A percentile compares a stretch with the other conserved stretches of the same genome.
These are phyloP conservation scores for Tagetes erecta DNA, from an alignment of 129 eudicot genomes.

Conservation along the genomic window DNA sequence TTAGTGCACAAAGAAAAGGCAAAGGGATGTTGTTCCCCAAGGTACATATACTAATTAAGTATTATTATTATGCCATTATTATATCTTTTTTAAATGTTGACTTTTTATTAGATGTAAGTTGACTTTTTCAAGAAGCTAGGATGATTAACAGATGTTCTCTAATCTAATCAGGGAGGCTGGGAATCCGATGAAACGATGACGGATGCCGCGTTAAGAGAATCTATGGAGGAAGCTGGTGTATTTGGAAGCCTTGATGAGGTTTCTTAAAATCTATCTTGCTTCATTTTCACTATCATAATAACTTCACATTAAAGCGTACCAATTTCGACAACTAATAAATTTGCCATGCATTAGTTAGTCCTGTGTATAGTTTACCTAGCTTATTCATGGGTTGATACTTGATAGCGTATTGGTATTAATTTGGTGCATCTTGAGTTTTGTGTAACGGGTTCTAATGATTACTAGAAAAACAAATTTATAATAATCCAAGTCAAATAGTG, in stretches of 20 bases:
- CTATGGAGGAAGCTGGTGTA: slow-evolving; percentile 90
- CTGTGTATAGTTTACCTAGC: too few relatives aligned
- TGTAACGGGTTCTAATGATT: background rate
- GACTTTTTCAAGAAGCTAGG: slow-evolving; percentile 21
- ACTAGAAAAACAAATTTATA: background rate
- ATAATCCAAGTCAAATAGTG: slow-evolving; percentile 10
- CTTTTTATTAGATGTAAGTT: slow-evolving; percentile 9
- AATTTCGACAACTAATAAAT: background rate
- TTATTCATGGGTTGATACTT: background rate
- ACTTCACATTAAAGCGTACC: background rate
- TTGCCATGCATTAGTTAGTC: background rate
- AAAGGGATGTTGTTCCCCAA: slow-evolving; percentile 91
- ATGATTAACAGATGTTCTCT: background rate
- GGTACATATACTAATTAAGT: slow-evolving; percentile 37
- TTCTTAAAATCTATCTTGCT: slow-evolving; percentile 14
- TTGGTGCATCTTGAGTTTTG: background rate
- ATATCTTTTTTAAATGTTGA: background rate
- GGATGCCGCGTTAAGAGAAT: slow-evolving; percentile 73
- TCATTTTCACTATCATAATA: background rate
- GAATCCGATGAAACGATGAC: slow-evolving; percentile 61
- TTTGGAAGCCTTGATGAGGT: slow-evolving; percentile 76
- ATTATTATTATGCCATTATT: background rate
- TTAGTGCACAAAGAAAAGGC: slow-evolving; percentile 72
- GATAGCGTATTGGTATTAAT: too few relatives aligned
- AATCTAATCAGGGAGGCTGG: slow-evolving; percentile 71